These are phyloP conservation scores for Chaetomium fimeti DNA, from an alignment of 495 filamentous ascomycete genomes.

Conservation along the genomic window DNA sequence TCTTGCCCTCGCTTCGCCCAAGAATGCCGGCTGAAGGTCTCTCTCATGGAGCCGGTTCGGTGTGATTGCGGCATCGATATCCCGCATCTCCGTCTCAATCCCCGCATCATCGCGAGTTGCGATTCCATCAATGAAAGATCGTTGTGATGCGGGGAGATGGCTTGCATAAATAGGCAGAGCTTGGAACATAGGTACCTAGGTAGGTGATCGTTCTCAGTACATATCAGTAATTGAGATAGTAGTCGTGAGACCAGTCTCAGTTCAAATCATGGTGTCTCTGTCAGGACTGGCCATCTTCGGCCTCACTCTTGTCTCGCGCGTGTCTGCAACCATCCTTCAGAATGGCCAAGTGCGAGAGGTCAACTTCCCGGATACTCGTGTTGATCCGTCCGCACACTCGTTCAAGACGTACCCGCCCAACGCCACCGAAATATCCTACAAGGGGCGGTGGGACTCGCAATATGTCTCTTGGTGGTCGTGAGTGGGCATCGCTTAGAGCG, in stretches of 20 bases:
- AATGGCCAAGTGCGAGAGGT: conserved; percentile 58
- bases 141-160: background rate
- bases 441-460: conserved; percentile 67
- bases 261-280: conserved; percentile 24
- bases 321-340: conserved; percentile 55
- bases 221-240: background rate
- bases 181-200: too few relatives aligned
- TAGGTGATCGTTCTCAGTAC: too few relatives aligned
- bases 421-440: conserved; percentile 63
- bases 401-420: conserved; percentile 55
- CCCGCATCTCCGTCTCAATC: conserved; percentile 2
- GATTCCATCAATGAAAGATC: background rate
- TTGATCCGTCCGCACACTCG: conserved; percentile 39
- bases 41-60: background rate
- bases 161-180: background rate
- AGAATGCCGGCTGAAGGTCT: background rate
- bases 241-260: background rate
- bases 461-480: conserved; percentile 65
- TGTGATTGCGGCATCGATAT: background rate
- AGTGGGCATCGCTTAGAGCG: conserved; percentile 26
- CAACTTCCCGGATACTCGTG: conserved; percentile 49
- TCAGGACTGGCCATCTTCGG: conserved; percentile 32
- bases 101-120: background rate
- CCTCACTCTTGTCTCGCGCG: conserved; percentile 27
- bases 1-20: background rate